Evolutionary conservation across 805 yeast species (phyloP).

Genomic region (Nadsonia fulvescens): DNA sequence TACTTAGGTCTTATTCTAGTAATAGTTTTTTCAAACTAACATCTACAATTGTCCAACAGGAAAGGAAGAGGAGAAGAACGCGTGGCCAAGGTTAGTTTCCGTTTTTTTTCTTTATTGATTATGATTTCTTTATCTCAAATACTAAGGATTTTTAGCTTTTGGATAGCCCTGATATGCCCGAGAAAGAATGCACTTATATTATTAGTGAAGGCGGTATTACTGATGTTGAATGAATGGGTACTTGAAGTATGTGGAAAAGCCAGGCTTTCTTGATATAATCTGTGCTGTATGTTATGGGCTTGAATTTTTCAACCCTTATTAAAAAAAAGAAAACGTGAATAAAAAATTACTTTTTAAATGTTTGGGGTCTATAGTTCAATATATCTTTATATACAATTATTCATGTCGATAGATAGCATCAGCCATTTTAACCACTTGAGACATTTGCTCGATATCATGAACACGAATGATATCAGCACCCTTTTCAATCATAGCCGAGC

Average conservation of each 20-base stretch:
- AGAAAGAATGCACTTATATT: conserved; percentile 57
- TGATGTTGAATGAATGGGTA: conserved; percentile 5
- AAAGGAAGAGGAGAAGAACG: conserved; percentile 70
- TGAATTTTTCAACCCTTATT: too few relatives aligned
- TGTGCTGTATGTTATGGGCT: too few relatives aligned
- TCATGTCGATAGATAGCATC: conserved; percentile 50
- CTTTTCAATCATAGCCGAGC: conserved; percentile 54
- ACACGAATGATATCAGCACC: conserved; percentile 73
- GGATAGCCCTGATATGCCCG: conserved; percentile 73
- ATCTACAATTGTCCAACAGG: too few relatives aligned
- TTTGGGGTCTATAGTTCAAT: neutral
- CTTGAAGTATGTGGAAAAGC: too few relatives aligned
- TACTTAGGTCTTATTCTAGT: too few relatives aligned
- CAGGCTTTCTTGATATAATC: too few relatives aligned
- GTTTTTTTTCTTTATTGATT: too few relatives aligned
- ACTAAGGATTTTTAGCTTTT: too few relatives aligned
- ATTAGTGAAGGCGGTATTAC: conserved; percentile 48
- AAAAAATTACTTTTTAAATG: neutral
- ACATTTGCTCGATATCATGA: conserved; percentile 55
- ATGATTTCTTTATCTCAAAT: too few relatives aligned
- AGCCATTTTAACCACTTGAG: conserved; percentile 38
- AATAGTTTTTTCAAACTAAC: too few relatives aligned
- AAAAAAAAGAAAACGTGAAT: neutral
- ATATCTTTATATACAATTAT: neutral
- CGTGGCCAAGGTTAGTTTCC: too few relatives aligned